Percentiles rank a stretch among this genome's conserved stretches.
Evolutionary conservation across 192 early-diverging fungal genomes (phyloP).

Genomic region (Lobosporangium transversale): DNA sequence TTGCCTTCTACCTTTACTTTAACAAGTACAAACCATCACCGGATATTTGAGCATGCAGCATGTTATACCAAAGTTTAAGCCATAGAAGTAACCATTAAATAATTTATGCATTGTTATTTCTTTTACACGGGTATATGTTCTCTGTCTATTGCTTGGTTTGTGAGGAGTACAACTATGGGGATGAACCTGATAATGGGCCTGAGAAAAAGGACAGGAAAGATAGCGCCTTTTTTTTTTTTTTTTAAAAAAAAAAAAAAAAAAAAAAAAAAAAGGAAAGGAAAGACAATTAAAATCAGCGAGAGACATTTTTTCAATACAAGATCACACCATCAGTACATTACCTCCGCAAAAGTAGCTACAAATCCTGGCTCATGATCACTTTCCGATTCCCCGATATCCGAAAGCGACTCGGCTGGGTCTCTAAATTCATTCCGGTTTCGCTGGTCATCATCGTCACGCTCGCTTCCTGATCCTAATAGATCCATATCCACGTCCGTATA

Average conservation of each 20-base stretch:
- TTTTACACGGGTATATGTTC: neutral
- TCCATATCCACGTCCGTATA: constrained; percentile 50
- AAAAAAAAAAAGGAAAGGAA: no score
- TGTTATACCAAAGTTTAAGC: no score
- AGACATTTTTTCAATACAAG: no score
- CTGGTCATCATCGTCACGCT: neutral
- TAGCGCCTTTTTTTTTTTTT: constrained; percentile 1
- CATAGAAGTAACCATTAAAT: no score
- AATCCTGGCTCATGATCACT: constrained; percentile 41
- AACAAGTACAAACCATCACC: constrained; percentile 40
- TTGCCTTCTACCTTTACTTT: constrained; percentile 26
- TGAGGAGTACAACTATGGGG: constrained; percentile 19
- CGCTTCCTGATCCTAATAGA: constrained; percentile 32
- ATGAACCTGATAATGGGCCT: constrained; percentile 22
- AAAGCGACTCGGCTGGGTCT: constrained; percentile 18
- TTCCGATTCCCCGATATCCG: constrained; percentile 24
- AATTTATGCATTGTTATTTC: no score
- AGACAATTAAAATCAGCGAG: neutral
- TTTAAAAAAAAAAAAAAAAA: neutral
- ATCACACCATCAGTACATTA: no score
- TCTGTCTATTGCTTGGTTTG: no score
- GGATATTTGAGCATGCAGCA: no score
- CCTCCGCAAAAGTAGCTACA: constrained; percentile 46
- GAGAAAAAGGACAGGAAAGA: constrained; percentile 23
- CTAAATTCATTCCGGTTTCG: constrained; percentile 4